Base-by-base conservation (phyloP, 2,329 filamentous ascomycete genomes). In the Colletotrichum spinosum region DNA sequence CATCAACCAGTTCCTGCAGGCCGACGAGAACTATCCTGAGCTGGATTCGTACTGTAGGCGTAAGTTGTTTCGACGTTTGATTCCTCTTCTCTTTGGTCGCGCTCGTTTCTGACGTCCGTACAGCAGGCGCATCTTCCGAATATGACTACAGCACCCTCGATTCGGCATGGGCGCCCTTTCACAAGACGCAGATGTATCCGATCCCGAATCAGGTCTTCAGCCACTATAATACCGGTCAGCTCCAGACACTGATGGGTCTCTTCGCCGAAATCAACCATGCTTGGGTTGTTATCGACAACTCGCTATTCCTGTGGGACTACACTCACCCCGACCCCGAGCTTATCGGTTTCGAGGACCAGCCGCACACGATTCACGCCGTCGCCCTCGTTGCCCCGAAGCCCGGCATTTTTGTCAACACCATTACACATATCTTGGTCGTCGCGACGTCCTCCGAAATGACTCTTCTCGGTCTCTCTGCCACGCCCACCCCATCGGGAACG, bases 231-330 rank as follows among this genome's bases (percentile, higher is more conserved):
- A 85, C 88, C 55, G 92, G 92, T 63, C 90, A 97, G 74, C 89
- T 97, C 33, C 90, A 91, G 65, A 97, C 94, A n/a, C 88, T 89
- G 73, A 97, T 99, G 92, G 97, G 97, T 9, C 83, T 99, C 39
- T 98, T 99, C 77, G 92, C 96, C 15, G 92, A 97, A 78, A 86
- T 99, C 73, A 94, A 95, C 73, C 94, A 98, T 78, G 96, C 95
- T 37, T 99, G 94, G 92, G 92, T 97, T 60, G 89, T 92, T 33
- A 96, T 99, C 75, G 96, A 99, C 80, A 97, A 97, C 80, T 92
- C 93, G 68, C 84, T 99, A 49, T 99, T 97, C 76, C 84, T 99
- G 13, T 99, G 97, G 97, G 95, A 99, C 79, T 99, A 97, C 77
- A 97, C 94, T 7, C 88, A 93, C 75, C 89, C 92, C n/a, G 93